Conservation (phyloP, 768 basidiomycete species). For the Suillus clintonianus region DNA sequence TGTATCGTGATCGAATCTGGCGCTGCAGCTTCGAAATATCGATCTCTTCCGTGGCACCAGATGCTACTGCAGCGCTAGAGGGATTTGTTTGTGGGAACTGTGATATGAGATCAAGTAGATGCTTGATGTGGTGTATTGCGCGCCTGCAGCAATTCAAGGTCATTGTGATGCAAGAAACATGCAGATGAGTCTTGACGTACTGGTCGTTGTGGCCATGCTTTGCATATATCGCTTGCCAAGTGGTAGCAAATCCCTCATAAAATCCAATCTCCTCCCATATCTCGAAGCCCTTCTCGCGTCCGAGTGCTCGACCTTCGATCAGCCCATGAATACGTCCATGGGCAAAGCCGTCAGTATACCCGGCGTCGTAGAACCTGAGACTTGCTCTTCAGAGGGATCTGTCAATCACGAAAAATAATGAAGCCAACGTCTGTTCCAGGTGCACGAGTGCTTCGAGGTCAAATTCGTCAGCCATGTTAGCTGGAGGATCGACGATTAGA, state of each 20-base stretch:
- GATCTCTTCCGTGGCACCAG: conserved; percentile 42
- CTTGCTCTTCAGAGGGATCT: conserved; percentile 8
- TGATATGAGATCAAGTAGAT: conserved; percentile 69
- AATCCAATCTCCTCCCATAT: conserved; percentile 98
- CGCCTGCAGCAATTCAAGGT: conserved; percentile 43
- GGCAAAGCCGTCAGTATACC: conserved; percentile 73
- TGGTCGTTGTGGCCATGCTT: conserved; percentile 46
- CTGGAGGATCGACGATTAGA: background rate
- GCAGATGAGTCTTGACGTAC: conserved; percentile 35
- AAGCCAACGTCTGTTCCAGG: conserved; percentile 61
- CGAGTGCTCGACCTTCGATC: conserved; percentile 88
- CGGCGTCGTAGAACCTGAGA: conserved; percentile 75
- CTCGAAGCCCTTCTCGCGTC: conserved; percentile 88
- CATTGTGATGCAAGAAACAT: background rate
- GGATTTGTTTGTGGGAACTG: conserved; percentile 83
- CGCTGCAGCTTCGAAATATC: conserved; percentile 80
- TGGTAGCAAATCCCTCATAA: conserved; percentile 81
- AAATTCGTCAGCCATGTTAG: conserved; percentile 33
- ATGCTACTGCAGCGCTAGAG: conserved; percentile 35
- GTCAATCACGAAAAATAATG: background rate
- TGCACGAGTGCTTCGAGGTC: conserved; percentile 63
- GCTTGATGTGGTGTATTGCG: conserved; percentile 59
- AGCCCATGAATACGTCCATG: conserved; percentile 90
- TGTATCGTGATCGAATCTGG: conserved; percentile 87
- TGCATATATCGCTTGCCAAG: conserved; percentile 61